Conservation (phyloP, 768 basidiomycete genomes). For the Lentinula boryana region DNA sequence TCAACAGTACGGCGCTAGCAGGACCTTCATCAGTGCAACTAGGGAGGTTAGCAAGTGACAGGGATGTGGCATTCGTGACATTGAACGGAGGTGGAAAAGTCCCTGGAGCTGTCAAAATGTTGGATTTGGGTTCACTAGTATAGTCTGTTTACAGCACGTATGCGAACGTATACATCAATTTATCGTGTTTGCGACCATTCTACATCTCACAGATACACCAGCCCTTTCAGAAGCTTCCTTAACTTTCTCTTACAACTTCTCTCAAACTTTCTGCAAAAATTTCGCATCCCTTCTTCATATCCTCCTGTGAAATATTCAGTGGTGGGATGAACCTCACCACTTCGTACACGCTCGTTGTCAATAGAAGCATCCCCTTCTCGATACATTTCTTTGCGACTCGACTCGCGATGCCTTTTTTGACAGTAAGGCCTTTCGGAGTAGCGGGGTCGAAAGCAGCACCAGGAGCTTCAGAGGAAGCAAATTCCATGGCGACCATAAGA, state of each 20-base stretch:
- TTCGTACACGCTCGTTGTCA: conserved; percentile 88
- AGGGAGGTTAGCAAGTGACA: neutral
- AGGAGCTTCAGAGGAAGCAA: conserved; percentile 57
- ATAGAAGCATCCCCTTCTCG: conserved; percentile 78
- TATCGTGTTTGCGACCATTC: too few species aligned
- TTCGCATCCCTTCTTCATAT: conserved; percentile 61
- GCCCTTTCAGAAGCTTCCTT: neutral
- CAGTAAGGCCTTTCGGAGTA: conserved; percentile 17
- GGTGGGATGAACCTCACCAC: conserved; percentile 92
- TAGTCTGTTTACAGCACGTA: neutral
- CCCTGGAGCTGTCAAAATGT: neutral
- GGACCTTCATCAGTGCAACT: neutral
- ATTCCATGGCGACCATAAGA: conserved; percentile 85
- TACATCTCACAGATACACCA: too few species aligned
- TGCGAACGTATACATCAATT: too few species aligned
- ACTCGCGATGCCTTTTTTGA: conserved; percentile 43
- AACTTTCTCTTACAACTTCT: conserved; percentile 52
- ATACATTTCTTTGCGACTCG: conserved; percentile 75
- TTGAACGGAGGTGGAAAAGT: neutral
- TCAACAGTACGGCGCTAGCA: neutral
- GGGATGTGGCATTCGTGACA: neutral
- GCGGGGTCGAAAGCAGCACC: conserved; percentile 38
- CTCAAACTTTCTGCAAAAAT: conserved; percentile 72
- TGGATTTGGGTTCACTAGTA: neutral
- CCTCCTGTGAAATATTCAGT: conserved; percentile 70